Base-by-base conservation (phyloP, 164 flowering plant species). In the Berberis thunbergii region DNA sequence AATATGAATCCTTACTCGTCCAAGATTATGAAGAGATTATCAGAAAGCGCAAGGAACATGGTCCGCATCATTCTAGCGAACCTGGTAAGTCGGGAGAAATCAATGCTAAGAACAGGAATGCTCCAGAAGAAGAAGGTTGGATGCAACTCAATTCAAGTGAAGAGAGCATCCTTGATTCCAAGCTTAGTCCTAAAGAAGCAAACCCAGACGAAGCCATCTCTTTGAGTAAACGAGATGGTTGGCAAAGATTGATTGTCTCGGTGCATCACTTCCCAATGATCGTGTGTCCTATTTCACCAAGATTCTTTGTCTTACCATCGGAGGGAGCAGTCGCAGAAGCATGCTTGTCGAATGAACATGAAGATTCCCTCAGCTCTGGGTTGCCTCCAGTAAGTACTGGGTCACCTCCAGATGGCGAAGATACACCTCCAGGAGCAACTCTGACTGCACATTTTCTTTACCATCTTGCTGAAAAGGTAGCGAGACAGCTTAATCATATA, bases 371-470 rank as follows among this genome's bases (percentile, higher is more conserved):
- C 56, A 85, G 99, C 74, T 80, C 81, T 54, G 95, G 96, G 9
- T 76, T 94, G 78, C 99, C 99, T 73, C 80, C 99, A 43, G 53
- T 91, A 64, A 83, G 81, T 71, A 76, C 84, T 55, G 89, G 93
- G 49, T 46, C 72, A 62, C 55, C 72, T 48, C 77, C 79, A 75
- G 89, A 87, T 74, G 78, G 80, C 59, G 98, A 91, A 68, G 99
- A 91, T 63, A 67, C 76, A 64, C 82, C 86, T 73, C 87, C 97
- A 62, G 99, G 95, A 41, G 87, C 86, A 67, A 78, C 77, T 56
- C 88, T 91, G 67, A 91, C 97, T 2, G 97, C 99, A 60, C 85
- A 94, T 76, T 85, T 94, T 80, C 86, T 94, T 61, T 94, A 94
- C 76, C 88, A 89, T 84, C 77, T 94, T 69, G 93, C 91, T 56